phyloP scores from a whole-genome alignment of 2,329 filamentous ascomycete genomes.

The Incumbomyces lentus region DNA sequence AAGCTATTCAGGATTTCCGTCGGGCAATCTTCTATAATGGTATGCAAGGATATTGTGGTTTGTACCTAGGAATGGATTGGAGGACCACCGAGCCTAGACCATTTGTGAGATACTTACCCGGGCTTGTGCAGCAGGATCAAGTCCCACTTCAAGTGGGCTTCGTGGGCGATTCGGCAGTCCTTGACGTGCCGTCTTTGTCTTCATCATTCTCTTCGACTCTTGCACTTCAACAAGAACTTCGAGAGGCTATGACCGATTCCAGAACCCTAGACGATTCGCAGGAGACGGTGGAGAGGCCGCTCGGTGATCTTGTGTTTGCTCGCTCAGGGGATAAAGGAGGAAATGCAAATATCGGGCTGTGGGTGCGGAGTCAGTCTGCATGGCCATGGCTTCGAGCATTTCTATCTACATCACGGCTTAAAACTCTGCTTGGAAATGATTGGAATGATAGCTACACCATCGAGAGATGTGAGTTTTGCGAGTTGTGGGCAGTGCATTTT shows the following conservation, averaged over 20 bases:
- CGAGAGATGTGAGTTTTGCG: constrained; percentile 37
- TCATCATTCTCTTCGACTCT: too few relatives aligned
- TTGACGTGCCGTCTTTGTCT: too few relatives aligned
- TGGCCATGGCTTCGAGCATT: constrained; percentile 29
- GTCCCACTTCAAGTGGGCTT: neutral
- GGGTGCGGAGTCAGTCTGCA: constrained; percentile 16
- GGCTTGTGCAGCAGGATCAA: constrained; percentile 5
- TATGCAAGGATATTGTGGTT: too few relatives aligned
- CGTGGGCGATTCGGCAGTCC: too few relatives aligned
- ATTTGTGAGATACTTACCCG: constrained; percentile 7
- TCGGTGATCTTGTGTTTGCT: constrained; percentile 35
- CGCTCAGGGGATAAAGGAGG: constrained; percentile 31
- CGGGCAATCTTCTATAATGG: too few relatives aligned
- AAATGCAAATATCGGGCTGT: constrained; percentile 33
- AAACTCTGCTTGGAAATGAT: constrained; percentile 32
- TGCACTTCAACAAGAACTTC: too few relatives aligned
- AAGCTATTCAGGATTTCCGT: constrained; percentile 1
- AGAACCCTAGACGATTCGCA: too few relatives aligned
- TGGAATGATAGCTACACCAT: constrained; percentile 31
- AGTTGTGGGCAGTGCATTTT: constrained; percentile 40
- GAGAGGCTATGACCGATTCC: too few relatives aligned
- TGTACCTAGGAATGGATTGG: too few relatives aligned
- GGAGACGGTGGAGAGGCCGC: constrained; percentile 23
- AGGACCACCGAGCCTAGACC: neutral
- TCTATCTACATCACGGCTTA: constrained; percentile 29